Percentiles rank a stretch among this genome's conserved stretches.
These are phyloP conservation scores for Baorangia bicolor DNA, from an alignment of 768 basidiomycete genomes.

Conservation along the genomic window DNA sequence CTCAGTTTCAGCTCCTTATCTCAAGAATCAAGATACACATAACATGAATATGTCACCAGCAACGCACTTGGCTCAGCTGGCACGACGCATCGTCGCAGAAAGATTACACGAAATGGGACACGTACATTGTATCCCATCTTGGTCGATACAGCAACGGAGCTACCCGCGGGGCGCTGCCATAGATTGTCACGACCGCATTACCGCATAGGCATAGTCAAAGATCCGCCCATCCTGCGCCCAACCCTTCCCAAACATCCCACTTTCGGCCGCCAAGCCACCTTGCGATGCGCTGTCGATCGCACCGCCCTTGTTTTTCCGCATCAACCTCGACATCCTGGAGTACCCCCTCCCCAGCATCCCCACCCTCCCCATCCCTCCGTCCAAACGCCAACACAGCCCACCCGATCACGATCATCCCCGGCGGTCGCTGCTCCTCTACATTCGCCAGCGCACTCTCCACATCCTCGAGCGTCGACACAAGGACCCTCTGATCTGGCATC, in stretches of 20 bases:
- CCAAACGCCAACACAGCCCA: conserved; percentile 80
- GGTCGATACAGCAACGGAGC: neutral
- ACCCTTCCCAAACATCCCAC: no score
- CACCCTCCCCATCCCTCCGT: conserved; percentile 40
- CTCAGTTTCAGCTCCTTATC: no score
- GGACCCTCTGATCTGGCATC: conserved; percentile 86
- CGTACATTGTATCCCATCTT: neutral
- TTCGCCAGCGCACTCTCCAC: conserved; percentile 70
- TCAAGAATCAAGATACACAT: neutral
- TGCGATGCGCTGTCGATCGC: conserved; percentile 43
- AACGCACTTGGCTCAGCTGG: no score
- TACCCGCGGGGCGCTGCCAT: neutral
- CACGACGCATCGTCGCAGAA: neutral
- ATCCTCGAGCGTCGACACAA: conserved; percentile 73
- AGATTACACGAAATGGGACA: no score
- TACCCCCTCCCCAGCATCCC: no score
- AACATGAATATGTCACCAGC: neutral
- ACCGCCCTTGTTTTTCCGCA: conserved; percentile 4
- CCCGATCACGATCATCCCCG: conserved; percentile 95
- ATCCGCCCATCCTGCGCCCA: conserved; percentile 44
- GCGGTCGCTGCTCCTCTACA: conserved; percentile 84
- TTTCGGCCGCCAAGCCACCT: conserved; percentile 57
- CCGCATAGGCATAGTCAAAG: conserved; percentile 13
- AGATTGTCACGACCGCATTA: neutral
- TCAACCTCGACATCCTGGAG: no score